Base-by-base conservation (phyloP, 768 basidiomycete genomes). In the Myochromella boudieri region DNA sequence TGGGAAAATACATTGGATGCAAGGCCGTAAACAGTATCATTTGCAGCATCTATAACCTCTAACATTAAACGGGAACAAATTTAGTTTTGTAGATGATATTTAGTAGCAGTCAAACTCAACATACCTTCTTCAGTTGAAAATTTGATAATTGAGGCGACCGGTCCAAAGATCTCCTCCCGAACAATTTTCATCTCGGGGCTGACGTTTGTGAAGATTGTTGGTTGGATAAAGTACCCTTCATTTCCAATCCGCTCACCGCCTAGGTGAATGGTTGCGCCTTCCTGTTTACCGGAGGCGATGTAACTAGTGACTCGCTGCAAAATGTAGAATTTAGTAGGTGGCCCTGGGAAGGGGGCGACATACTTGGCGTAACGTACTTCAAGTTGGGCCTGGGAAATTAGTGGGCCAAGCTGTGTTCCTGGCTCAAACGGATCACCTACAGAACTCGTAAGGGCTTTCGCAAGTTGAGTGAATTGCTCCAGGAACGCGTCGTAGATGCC, bases 401-500 rank as follows among this genome's bases (percentile, higher is more conserved):
- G 78, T 0, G 88, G 87, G 14, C 89, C 89, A 50, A 86, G 84
- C 61, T 74, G 73, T 14, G 74, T 76, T 9, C 71, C 75, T 0
- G 59, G 52, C 2, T 57, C 52, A 65, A 89, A 87, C 6, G 87
- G 86, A 58, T 84, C 77, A n/a, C 87, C 88, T 41, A 85, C 47
- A 6, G 43, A 46, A 34, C 18, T 67, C 59, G 77, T 76, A 55
- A 84, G 61, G 0, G 54, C 55, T 58, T 70, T 65, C 43, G 80
- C 68, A 58, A 75, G 67, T 29, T 64, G 71, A 0, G 72, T 70
- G 64, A 87, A 84, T 42, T 64, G 71, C 40, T 66, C 60, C 44
- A 92, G 63, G 72, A 94, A 93, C 51, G 81, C 64, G 62, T 91
- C 87, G 65, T 93, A 93, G 52, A 93, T 81, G 3, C 70, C 67